These are phyloP conservation scores for Microcyclospora pomicola DNA, from an alignment of 2,329 filamentous ascomycete genomes.

Conservation along the genomic window DNA sequence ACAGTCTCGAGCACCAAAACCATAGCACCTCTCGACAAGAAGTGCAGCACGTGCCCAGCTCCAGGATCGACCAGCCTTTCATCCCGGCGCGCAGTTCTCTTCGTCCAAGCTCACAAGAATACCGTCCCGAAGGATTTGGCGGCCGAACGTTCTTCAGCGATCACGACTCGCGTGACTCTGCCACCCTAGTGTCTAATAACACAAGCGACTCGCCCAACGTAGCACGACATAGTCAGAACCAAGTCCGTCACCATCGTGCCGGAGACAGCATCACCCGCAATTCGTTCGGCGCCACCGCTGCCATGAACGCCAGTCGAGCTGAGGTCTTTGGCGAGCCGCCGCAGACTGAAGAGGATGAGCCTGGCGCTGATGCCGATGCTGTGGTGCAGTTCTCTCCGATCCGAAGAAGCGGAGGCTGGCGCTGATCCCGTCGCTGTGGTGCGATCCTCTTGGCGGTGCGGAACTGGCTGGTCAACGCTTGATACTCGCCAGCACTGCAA, in stretches of 20 bases:
- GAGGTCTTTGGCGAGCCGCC: conserved; percentile 3
- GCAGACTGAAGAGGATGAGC: too few relatives aligned
- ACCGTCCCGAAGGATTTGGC: not conserved
- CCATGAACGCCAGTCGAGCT: conserved; percentile 9
- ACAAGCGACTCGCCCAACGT: conserved; percentile 1
- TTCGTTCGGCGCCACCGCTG: conserved; percentile 15
- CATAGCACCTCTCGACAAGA: not conserved
- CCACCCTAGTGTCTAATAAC: not conserved
- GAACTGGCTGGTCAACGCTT: too few relatives aligned
- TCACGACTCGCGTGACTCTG: too few relatives aligned
- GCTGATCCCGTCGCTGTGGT: too few relatives aligned
- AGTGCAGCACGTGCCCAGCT: not conserved
- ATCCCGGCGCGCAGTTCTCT: conserved; percentile 15
- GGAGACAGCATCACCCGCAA: conserved; percentile 19
- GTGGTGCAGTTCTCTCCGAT: too few relatives aligned
- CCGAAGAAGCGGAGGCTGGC: too few relatives aligned
- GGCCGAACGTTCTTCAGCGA: not conserved
- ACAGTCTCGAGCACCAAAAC: conserved; percentile 11
- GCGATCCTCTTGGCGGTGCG: too few relatives aligned
- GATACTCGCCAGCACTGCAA: too few relatives aligned
- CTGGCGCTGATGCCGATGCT: too few relatives aligned
- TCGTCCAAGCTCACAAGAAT: conserved; percentile 11
- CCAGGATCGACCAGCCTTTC: conserved; percentile 4
- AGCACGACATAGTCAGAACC: conserved; percentile 4
- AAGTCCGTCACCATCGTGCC: conserved; percentile 13